Percentiles rank a stretch among this genome's conserved stretches.
These are phyloP conservation scores for Russula sp. DNA, from an alignment of 768 basidiomycete genomes.

Conservation along the genomic window DNA sequence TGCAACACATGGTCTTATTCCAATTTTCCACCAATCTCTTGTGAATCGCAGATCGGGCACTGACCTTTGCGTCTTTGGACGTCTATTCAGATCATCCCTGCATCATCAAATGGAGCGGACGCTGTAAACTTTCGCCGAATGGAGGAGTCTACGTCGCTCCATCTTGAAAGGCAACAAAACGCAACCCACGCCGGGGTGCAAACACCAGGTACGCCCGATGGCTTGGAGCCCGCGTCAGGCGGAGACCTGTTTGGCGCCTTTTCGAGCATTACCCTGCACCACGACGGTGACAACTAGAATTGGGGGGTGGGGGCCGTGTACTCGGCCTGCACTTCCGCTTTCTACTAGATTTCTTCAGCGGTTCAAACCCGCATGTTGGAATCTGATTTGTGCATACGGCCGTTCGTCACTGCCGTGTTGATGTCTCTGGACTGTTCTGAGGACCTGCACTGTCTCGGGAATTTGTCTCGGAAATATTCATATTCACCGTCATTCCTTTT, in stretches of 20 bases:
- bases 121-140: constrained; percentile 87
- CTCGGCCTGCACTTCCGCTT: neutral
- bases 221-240: constrained; percentile 45
- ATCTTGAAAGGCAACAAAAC: constrained; percentile 57
- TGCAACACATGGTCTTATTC: neutral
- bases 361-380: neutral
- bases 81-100: constrained; percentile 70
- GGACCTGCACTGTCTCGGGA: neutral
- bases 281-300: constrained; percentile 60
- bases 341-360: neutral
- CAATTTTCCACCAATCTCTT: neutral
- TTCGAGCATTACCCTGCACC: constrained; percentile 83
- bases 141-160: constrained; percentile 87
- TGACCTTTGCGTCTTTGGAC: constrained; percentile 13
- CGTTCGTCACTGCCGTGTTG: neutral
- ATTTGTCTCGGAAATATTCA: neutral
- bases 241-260: constrained; percentile 83
- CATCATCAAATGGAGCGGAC: constrained; percentile 72
- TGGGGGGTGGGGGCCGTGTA: neutral
- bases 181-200: constrained; percentile 40
- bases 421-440: neutral
- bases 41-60: constrained; percentile 1
- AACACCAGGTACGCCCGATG: constrained; percentile 43
- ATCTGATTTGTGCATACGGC: constrained; percentile 1
- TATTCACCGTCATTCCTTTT: neutral